These are phyloP conservation scores for Ustilago trichophora DNA, from an alignment of 1,284 basidiomycete species.

Conservation along the genomic window DNA sequence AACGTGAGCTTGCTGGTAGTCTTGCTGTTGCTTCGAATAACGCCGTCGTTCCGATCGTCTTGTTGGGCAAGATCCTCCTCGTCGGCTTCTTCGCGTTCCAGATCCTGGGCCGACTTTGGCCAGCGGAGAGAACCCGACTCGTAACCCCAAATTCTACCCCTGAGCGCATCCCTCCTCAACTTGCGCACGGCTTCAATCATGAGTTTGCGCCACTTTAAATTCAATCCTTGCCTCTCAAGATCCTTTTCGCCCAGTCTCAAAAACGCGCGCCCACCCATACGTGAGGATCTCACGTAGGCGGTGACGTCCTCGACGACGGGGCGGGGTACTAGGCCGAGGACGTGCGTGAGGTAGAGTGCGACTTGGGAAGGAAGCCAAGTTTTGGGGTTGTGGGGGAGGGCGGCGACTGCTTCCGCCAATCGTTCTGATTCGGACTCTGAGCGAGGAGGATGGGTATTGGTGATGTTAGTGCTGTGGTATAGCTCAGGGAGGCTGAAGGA, in stretches of 20 bases:
- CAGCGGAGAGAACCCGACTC: constrained; percentile 35
- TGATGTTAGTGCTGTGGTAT: background rate
- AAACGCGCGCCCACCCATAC: constrained; percentile 58
- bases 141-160: constrained; percentile 58
- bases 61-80: constrained; percentile 23
- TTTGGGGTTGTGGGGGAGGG: constrained; percentile 54
- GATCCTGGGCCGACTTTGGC: constrained; percentile 34
- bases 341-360: constrained; percentile 57
- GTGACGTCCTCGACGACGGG: constrained; percentile 60
- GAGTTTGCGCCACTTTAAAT: constrained; percentile 56
- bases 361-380: constrained; percentile 59
- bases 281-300: constrained; percentile 49
- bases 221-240: constrained; percentile 53
- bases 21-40: too few relatives aligned
- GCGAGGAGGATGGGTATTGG: constrained; percentile 4
- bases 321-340: constrained; percentile 56
- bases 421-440: constrained; percentile 27
- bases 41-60: background rate
- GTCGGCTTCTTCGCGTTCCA: constrained; percentile 23
- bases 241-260: constrained; percentile 55
- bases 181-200: constrained; percentile 59
- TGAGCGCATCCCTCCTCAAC: constrained; percentile 51
- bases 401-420: constrained; percentile 35
- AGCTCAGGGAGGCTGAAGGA: constrained; percentile 27
- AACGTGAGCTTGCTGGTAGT: constrained; percentile 49